These are phyloP conservation scores for Goffeauzyma gilvescens DNA, from an alignment of 768 basidiomycete genomes.

Conservation along the genomic window DNA sequence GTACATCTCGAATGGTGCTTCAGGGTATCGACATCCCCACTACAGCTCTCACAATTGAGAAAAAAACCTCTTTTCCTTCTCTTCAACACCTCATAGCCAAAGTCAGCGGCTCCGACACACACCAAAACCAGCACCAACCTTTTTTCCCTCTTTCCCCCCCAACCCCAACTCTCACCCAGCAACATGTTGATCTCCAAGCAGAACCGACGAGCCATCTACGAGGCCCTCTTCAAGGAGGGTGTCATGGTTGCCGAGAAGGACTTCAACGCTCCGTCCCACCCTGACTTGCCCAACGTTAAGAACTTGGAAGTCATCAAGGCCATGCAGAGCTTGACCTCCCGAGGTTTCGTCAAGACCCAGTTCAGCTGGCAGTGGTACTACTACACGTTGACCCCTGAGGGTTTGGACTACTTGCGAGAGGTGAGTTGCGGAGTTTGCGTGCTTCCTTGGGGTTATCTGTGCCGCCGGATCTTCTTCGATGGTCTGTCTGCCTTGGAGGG, in stretches of 20 bases:
- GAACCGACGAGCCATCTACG: slow-evolving; percentile 90
- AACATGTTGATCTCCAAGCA: slow-evolving; percentile 89
- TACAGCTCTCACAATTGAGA: no score
- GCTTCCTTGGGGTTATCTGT: slow-evolving; percentile 37
- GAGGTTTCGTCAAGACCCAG: slow-evolving; percentile 89
- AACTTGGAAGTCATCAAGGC: slow-evolving; percentile 57
- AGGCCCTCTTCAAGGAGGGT: slow-evolving; percentile 99
- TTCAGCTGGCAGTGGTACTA: slow-evolving; percentile 99
- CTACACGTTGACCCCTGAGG: slow-evolving; percentile 89
- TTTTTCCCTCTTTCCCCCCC: slow-evolving; percentile 3
- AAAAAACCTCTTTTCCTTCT: no score
- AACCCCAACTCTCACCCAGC: slow-evolving; percentile 4
- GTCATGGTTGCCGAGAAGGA: slow-evolving; percentile 99
- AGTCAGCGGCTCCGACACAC: slow-evolving; percentile 11
- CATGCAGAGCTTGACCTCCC: slow-evolving; percentile 48
- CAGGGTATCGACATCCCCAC: no score
- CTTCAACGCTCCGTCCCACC: slow-evolving; percentile 91
- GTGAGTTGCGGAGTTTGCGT: slow-evolving; percentile 1
- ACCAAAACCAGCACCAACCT: neutral
- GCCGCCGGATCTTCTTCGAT: slow-evolving; percentile 17
- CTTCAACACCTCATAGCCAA: no score
- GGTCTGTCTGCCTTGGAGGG: no score
- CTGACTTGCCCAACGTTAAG: slow-evolving; percentile 49
- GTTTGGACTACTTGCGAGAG: slow-evolving; percentile 88
- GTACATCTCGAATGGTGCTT: no score